A percentile compares a stretch with the other conserved stretches of the same genome.
phyloP scores from a whole-genome alignment of 768 basidiomycete species.

The Mycena indigotica region DNA sequence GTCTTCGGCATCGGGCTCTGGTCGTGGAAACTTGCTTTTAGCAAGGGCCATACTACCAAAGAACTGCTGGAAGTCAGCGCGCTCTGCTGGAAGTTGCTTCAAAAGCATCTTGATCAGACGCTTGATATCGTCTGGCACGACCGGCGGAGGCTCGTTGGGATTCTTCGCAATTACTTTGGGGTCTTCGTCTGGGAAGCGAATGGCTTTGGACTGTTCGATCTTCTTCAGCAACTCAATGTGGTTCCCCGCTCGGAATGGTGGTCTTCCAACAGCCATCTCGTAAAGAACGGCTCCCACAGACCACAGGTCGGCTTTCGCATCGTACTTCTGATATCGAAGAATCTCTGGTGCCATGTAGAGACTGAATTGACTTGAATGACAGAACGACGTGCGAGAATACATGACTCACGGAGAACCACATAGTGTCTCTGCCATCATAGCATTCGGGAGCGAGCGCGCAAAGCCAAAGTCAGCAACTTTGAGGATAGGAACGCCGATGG shows the following conservation, averaged over 20 bases:
- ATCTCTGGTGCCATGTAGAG: slow-evolving; percentile 99
- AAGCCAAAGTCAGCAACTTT: slow-evolving; percentile 99
- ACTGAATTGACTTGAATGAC: slow-evolving; percentile 38
- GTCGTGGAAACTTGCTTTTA: slow-evolving; percentile 75
- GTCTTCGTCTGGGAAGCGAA: slow-evolving; percentile 94
- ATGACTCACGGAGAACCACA: slow-evolving; percentile 91
- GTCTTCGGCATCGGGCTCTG: slow-evolving; percentile 37
- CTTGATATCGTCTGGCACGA: slow-evolving; percentile 83
- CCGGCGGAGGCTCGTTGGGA: slow-evolving; percentile 46
- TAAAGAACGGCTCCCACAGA: slow-evolving; percentile 95
- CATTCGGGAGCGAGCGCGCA: slow-evolving; percentile 86
- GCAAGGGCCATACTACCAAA: slow-evolving; percentile 79
- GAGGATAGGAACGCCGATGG: slow-evolving; percentile 88
- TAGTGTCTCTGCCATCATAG: slow-evolving; percentile 95
- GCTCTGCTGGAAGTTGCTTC: slow-evolving; percentile 79
- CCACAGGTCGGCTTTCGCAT: slow-evolving; percentile 98
- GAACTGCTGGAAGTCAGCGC: slow-evolving; percentile 90
- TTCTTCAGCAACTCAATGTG: slow-evolving; percentile 93
- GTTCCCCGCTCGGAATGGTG: slow-evolving; percentile 94
- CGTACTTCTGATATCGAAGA: slow-evolving; percentile 94
- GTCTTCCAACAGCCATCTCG: slow-evolving; percentile 92
- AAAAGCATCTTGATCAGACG: slow-evolving; percentile 81
- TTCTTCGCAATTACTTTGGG: slow-evolving; percentile 38
- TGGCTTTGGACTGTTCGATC: slow-evolving; percentile 89
- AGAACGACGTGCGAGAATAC: not conserved